Evolutionary conservation across 2,329 filamentous ascomycete genomes (phyloP).

Genomic region (Fusarium nanum): DNA sequence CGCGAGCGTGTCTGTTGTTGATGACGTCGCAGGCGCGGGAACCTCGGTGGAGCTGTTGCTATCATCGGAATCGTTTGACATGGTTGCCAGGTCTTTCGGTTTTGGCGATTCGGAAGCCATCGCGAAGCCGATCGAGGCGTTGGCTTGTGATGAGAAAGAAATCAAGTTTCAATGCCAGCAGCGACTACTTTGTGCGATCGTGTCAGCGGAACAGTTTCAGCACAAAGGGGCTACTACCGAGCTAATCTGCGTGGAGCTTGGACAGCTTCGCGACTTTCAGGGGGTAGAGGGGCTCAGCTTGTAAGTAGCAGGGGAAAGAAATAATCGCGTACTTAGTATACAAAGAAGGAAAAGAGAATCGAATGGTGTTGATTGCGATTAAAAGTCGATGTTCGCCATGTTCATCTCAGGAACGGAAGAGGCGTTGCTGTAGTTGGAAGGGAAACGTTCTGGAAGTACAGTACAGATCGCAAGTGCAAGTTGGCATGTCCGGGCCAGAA

Average conservation of each 20-base stretch:
- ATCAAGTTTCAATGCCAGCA: slow-evolving; percentile 37
- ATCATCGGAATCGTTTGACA: slow-evolving; percentile 51
- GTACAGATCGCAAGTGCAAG: slow-evolving; percentile 48
- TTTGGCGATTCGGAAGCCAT: slow-evolving; percentile 54
- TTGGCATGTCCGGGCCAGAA: slow-evolving; percentile 45
- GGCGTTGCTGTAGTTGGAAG: slow-evolving; percentile 38
- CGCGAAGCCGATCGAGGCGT: slow-evolving; percentile 37
- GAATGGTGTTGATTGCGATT: slow-evolving; percentile 23
- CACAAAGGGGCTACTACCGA: slow-evolving; percentile 41
- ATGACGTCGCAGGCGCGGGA: slow-evolving; percentile 40
- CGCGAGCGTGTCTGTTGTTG: slow-evolving; percentile 27
- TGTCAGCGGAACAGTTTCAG: slow-evolving; percentile 42
- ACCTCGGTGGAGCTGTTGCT: slow-evolving; percentile 34
- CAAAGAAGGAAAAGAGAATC: slow-evolving; percentile 42
- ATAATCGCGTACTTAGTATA: slow-evolving; percentile 43
- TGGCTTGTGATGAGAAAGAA: slow-evolving; percentile 25
- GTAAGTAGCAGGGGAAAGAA: neutral
- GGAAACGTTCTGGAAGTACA: slow-evolving; percentile 43
- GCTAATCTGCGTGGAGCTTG: slow-evolving; percentile 41
- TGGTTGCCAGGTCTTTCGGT: slow-evolving; percentile 55
- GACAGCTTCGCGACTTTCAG: slow-evolving; percentile 39
- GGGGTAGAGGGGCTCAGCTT: slow-evolving; percentile 26
- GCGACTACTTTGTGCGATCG: slow-evolving; percentile 40
- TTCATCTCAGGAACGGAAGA: slow-evolving; percentile 24
- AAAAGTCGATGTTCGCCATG: slow-evolving; percentile 40